Evolutionary conservation across 257 asterid species (phyloP), one percentile per base, ranked within the genome.

Genomic region (Solanum chilense): DNA sequence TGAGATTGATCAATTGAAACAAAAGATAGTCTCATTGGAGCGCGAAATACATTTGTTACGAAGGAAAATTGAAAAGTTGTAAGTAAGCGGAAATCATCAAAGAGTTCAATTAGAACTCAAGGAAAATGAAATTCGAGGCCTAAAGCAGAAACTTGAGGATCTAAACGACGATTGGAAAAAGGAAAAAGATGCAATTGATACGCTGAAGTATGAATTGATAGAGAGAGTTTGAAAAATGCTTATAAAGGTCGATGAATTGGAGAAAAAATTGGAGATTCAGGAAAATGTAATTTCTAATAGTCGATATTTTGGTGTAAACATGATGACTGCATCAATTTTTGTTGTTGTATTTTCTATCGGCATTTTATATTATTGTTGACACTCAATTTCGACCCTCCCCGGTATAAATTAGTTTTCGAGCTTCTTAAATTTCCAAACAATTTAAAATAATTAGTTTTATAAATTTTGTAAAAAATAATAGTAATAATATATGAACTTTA

Each of bases 251-350:
- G 64, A 85, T 62, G 80, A 25, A 37, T 45, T 94, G 45, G 91
- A 91, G 92, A 74, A n/a, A 77, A 89, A 88, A 83, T 88, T 95
- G 88, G 89, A 89, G 52, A 96, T 91, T 89, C 91, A 91, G 33
- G 92, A 89, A 90, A 91, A 88, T 87, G 37, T 85, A 91, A 91
- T 25, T 25, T 66, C 18, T 6, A 27, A 12, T 25, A 13, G 20
- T 66, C 3, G 37, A 3, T 25, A 12, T 66, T 27, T 27, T 29
- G 12, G 41, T 14, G 41, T 69, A 69, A 69, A 6, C 3, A 3
- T 14, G 21, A 31, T 68, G 39, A 31, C 1, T 68, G 21, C 39
- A 27, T 14, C 12, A 1, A 16, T 14, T 2, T 11, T 4, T 6
- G 1, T 69, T 69, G 11, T 12, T 29, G 23, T 3, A 27, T 29